Base-by-base conservation (phyloP, 2,329 filamentous ascomycete genomes). In the Arthrobotrys musiformis region DNA sequence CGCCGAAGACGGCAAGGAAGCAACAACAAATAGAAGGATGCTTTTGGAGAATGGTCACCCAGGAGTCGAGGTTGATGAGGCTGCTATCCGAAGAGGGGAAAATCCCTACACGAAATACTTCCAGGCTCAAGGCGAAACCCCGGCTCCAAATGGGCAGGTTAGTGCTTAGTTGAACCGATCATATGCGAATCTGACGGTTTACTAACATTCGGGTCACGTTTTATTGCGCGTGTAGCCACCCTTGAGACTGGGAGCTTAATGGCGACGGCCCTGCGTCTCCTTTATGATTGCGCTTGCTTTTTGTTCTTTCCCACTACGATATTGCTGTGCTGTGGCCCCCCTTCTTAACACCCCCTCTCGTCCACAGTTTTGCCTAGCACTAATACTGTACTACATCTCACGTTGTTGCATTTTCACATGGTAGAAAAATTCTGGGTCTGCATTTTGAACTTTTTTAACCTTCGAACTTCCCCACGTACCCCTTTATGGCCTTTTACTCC, bases 101-200 rank as follows among this genome's bases (percentile, higher is more conserved):
- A 85, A 83, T 46, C 83, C 82, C 30, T 86, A 86, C 72, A 83
- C 81, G 61, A 84, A 84, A 46, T 86, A 85, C 72, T 86, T 84
- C 78, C 83, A 85, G 77, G 82, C 83, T 73, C 82, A 84, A 66
- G 82, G 82, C 22, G 82, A 82, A 66, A 67, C 48, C 13, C 64
- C 78, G 22, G 73, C 66, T 28, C 66, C 78, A 4, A 79, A 79
- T 70, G 78, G 78, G 60, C 78, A 78, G 62, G 73, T 78, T 15
- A 58, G 35, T 63, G 54, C 26, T 52, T 61, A 66, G 44, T 30
- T 50, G 35, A 33, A 66, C 37, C 33, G 35, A 40, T 37, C 24
- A 37, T 46, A 44, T 48, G 22, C 35, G 24, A 40, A 40, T 48
- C 22, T 60, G n/a, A 40, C 46, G 35, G 46, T 52, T 68, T 46